phyloP scores from a whole-genome alignment of 192 early-diverging fungal species.

The Haplosporangium gracile region DNA sequence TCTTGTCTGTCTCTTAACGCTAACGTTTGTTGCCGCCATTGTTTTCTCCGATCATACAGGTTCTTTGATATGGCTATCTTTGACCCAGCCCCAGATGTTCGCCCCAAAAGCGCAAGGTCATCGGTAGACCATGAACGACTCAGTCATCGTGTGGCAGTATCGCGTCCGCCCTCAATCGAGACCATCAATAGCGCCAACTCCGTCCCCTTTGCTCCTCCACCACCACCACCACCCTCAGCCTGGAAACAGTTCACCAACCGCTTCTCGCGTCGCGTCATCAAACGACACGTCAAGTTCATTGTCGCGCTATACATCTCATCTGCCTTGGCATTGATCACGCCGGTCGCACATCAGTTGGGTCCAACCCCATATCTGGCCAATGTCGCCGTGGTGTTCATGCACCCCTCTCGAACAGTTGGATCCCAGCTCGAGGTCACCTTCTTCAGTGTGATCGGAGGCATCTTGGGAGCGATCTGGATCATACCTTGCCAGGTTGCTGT shows the following conservation, averaged over 20 bases:
- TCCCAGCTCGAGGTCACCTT: conserved; percentile 64
- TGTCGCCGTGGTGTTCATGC: conserved; percentile 60
- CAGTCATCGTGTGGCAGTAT: conserved; percentile 21
- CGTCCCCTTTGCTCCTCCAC: conserved; percentile 46
- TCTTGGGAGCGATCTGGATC: conserved; percentile 54
- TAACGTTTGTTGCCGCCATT: background rate
- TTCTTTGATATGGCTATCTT: conserved; percentile 56
- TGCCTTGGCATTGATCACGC: conserved; percentile 50
- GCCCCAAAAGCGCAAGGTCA: conserved; percentile 27
- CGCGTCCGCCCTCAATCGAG: conserved; percentile 45
- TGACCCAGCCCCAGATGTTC: conserved; percentile 34
- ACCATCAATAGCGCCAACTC: conserved; percentile 50
- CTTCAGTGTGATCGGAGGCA: conserved; percentile 55
- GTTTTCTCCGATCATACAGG: conserved; percentile 13
- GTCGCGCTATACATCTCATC: conserved; percentile 53
- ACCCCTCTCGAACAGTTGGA: conserved; percentile 62
- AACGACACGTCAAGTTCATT: conserved; percentile 59
- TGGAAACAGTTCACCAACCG: conserved; percentile 52
- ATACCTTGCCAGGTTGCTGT: conserved; percentile 48
- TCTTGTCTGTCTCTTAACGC: background rate
- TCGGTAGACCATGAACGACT: conserved; percentile 41
- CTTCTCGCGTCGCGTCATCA: conserved; percentile 56
- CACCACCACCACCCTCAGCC: conserved; percentile 40
- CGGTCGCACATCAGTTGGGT: conserved; percentile 28
- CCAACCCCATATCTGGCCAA: conserved; percentile 42